These are phyloP conservation scores for Pseudogymnoascus sp. DNA, from an alignment of 2,329 filamentous ascomycete genomes.

Conservation along the genomic window DNA sequence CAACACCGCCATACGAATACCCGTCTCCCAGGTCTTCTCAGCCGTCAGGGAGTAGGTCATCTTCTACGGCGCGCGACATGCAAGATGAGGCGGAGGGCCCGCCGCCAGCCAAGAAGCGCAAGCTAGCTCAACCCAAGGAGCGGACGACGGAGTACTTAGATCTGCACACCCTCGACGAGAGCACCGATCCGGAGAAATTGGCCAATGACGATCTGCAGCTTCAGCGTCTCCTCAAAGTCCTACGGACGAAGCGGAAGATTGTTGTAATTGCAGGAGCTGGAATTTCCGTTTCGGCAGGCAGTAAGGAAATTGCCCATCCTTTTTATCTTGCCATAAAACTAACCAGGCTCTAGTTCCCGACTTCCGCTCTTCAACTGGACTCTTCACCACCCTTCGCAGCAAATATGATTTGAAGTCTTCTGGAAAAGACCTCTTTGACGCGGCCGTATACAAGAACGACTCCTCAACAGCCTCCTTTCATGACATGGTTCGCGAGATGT, in stretches of 20 bases:
- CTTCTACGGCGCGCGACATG: conserved; percentile 20
- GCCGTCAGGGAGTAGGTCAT: conserved; percentile 20
- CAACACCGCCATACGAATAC: conserved; percentile 26
- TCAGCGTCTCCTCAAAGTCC: conserved; percentile 62
- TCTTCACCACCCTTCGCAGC: conserved; percentile 78
- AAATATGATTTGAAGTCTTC: conserved; percentile 90
- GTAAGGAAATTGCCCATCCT: conserved; percentile 47
- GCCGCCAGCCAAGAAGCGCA: conserved; percentile 70
- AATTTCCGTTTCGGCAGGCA: conserved; percentile 93
- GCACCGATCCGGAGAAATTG: conserved; percentile 39
- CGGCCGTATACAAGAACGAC: conserved; percentile 92
- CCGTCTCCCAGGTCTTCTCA: conserved; percentile 27
- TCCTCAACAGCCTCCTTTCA: conserved; percentile 86
- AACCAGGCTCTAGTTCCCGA: conserved; percentile 63
- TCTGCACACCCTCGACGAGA: conserved; percentile 47
- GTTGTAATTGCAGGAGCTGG: conserved; percentile 94
- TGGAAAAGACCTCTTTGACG: conserved; percentile 93
- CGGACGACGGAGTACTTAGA: conserved; percentile 80
- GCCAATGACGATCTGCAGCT: conserved; percentile 56
- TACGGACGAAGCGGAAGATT: conserved; percentile 91
- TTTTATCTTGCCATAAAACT: conserved; percentile 20
- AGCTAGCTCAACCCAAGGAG: conserved; percentile 56
- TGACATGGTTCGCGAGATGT: conserved; percentile 88
- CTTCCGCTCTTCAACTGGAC: conserved; percentile 83
- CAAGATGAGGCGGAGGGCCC: conserved; percentile 43